Evolutionary conservation across 192 early-diverging fungal genomes (phyloP).

Genomic region (Chytriomyces sp.): DNA sequence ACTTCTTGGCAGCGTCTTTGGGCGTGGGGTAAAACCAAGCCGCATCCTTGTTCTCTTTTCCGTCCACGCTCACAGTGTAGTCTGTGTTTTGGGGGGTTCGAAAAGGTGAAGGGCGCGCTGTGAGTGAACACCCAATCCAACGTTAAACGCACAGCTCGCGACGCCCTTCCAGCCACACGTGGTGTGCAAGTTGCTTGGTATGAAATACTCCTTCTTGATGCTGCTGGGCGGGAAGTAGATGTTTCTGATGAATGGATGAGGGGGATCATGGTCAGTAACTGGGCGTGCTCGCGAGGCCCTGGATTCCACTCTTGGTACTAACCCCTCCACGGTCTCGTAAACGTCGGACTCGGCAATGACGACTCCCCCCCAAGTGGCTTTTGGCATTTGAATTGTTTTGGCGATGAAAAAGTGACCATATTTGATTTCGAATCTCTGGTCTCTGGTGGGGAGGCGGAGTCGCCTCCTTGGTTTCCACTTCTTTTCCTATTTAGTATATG

Average conservation of each 20-base stretch:
- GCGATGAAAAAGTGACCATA: too few relatives aligned
- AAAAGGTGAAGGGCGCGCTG: neutral
- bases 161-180: constrained; percentile 53
- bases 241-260: constrained; percentile 20
- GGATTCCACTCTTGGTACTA: constrained; percentile 15
- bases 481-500: too few relatives aligned
- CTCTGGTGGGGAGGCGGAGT: too few relatives aligned
- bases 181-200: constrained; percentile 33
- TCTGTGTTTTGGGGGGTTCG: constrained; percentile 27
- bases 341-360: constrained; percentile 45
- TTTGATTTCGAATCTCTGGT: too few relatives aligned
- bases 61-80: constrained; percentile 47
- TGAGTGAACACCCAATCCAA: neutral
- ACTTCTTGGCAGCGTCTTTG: constrained; percentile 45
- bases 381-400: too few relatives aligned
- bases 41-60: constrained; percentile 47
- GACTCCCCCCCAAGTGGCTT: too few relatives aligned
- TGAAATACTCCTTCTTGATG: constrained; percentile 49
- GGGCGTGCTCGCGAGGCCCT: neutral
- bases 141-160: constrained; percentile 7
- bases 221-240: constrained; percentile 43
- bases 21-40: constrained; percentile 54
- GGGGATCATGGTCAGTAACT: neutral
- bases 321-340: constrained; percentile 49
- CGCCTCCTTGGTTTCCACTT: too few relatives aligned